A percentile compares a stretch with the other conserved stretches of the same genome.
Evolutionary conservation across 495 filamentous ascomycete genomes (phyloP).

Genomic region (Neurospora tetraspora): DNA sequence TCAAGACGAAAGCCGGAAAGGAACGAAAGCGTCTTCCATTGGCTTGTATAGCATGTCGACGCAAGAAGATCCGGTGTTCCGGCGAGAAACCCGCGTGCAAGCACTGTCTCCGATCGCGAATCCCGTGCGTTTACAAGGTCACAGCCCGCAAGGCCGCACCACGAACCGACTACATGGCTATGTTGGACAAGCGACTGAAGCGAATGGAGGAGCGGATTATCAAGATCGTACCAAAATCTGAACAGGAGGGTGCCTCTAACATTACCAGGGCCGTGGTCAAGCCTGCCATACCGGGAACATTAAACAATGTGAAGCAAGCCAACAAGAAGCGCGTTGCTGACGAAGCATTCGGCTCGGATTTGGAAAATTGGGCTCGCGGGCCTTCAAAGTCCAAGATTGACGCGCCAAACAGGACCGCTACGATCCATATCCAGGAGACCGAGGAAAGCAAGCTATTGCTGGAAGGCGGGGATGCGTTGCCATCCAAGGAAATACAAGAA

Average conservation of each 20-base stretch:
- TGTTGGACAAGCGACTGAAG: conserved; percentile 87
- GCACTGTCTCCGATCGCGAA: conserved; percentile 86
- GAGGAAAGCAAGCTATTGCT: conserved; percentile 64
- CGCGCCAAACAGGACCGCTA: conserved; percentile 39
- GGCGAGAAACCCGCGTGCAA: conserved; percentile 97
- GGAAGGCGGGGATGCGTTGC: conserved; percentile 76
- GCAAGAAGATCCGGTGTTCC: conserved; percentile 97
- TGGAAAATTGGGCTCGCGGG: conserved; percentile 73
- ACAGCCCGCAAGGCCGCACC: conserved; percentile 93
- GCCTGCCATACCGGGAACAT: conserved; percentile 58
- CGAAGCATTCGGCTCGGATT: conserved; percentile 74
- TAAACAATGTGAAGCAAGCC: conserved; percentile 33
- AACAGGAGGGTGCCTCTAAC: conserved; percentile 41
- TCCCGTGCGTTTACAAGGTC: conserved; percentile 98
- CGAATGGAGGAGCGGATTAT: conserved; percentile 97
- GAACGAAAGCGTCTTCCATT: conserved; percentile 61
- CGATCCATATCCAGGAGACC: conserved; percentile 51
- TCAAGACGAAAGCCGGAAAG: background rate
- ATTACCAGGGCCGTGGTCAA: conserved; percentile 72
- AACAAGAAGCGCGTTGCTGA: conserved; percentile 79
- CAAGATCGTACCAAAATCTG: conserved; percentile 85
- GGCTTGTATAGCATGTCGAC: conserved; percentile 89
- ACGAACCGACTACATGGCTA: conserved; percentile 97
- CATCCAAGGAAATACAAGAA: conserved; percentile 82
- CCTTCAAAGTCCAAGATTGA: conserved; percentile 35